Evolutionary conservation across 2,329 filamentous ascomycete species (phyloP), one percentile per base, ranked within the genome.

Genomic region (Trichoderma brevicompactum): DNA sequence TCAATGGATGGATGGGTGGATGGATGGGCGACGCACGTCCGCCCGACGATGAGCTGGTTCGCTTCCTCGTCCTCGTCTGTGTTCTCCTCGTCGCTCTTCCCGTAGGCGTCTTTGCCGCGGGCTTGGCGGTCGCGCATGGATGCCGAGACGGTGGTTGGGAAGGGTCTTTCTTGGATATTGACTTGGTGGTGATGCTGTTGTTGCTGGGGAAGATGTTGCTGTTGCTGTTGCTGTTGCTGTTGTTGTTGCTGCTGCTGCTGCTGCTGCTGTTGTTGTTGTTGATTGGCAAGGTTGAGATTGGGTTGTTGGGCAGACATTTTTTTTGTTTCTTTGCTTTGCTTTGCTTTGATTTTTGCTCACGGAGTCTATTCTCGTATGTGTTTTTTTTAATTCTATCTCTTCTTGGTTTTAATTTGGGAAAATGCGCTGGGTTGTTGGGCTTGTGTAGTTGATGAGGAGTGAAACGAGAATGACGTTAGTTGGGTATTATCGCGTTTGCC

Each of bases 101-200:
- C 68, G 70, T 85, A 85, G 0, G 83, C 83, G 67, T 87, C 80
- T 70, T 86, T 86, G 59, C 85, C 85, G 46, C 86, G 79, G 5
- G 86, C 83, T 73, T 88, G 86, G 6, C 80, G 80, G 72, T 88
- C 85, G 70, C 84, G 83, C 83, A 85, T 85, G 66, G 78, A 74
- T 19, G 78, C 69, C 0, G 83, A 84, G 73, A 85, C 83, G 59
- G 17, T 43, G 81, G 9, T 58, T 40, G 46, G 62, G 55, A n/a
- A 81, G 80, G 43, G 79, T 78, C 48, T 56, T 61, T 55, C 65
- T 38, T 23, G 38, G 15, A 19, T 54, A 2, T 38, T 58, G 28
- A n/a, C 17, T 34, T 44, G 36, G 12, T 65, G 53, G 0, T 34
- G 23, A 5, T 46, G 60, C 7, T 53, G 60, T 23, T 36, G 50